Evolutionary conservation across 352 stramenopile species (phyloP).

Genomic region (Phytophthora megakarya): DNA sequence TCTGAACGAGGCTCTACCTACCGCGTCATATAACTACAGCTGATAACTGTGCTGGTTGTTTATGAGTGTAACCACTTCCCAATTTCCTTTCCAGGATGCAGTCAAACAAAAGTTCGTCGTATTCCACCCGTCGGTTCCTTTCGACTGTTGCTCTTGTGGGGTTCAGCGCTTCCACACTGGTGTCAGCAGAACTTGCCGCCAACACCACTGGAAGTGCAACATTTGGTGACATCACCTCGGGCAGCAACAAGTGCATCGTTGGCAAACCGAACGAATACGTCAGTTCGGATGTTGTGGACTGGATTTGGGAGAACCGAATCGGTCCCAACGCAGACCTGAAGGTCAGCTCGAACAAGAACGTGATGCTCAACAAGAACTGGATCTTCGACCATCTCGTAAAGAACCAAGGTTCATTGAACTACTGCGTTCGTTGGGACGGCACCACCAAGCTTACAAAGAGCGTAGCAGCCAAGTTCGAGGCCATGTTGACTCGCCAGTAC

Average conservation of each 20-base stretch:
- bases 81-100: slow-evolving; percentile 18
- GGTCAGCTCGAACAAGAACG: slow-evolving; percentile 6
- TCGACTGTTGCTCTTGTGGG: background rate
- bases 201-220: slow-evolving; percentile 1
- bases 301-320: slow-evolving; percentile 18
- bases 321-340: slow-evolving; percentile 8
- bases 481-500: slow-evolving; percentile 39
- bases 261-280: slow-evolving; percentile 26
- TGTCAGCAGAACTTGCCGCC: background rate
- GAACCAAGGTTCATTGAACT: slow-evolving; percentile 45
- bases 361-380: slow-evolving; percentile 16
- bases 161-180: background rate
- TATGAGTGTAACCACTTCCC: background rate
- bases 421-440: slow-evolving; percentile 46
- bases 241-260: slow-evolving; percentile 19
- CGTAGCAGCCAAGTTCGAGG: slow-evolving; percentile 38
- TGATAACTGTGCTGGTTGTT: no score
- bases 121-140: slow-evolving; percentile 1
- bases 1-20: no score
- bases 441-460: slow-evolving; percentile 36
- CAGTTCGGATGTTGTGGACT: slow-evolving; percentile 15
- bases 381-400: slow-evolving; percentile 44
- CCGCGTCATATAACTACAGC: no score
- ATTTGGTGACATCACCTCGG: slow-evolving; percentile 30
- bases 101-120: slow-evolving; percentile 3